phyloP scores from a whole-genome alignment of 2,329 filamentous ascomycete species.

The Coniosporium tulheliwenetii region DNA sequence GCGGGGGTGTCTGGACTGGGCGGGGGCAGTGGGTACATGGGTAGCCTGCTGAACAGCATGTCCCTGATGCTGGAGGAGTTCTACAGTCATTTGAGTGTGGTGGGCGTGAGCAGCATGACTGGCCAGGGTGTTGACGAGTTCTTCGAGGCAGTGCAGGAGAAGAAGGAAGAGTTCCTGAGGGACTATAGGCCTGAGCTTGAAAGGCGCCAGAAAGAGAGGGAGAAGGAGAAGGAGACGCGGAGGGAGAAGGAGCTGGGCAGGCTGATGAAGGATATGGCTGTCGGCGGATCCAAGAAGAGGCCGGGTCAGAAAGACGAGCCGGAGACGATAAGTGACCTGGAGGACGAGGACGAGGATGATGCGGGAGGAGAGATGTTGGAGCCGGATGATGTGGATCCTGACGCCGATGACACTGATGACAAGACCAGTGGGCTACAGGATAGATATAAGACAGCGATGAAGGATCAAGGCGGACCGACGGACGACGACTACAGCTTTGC shows the following conservation, averaged over 20 bases:
- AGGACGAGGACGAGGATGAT: constrained; percentile 38
- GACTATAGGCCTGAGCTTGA: constrained; percentile 92
- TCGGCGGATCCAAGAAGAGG: constrained; percentile 23
- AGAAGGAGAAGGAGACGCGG: constrained; percentile 54
- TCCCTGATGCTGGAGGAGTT: constrained; percentile 95
- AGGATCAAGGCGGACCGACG: constrained; percentile 27
- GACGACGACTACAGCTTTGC: constrained; percentile 10
- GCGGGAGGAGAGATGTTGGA: constrained; percentile 17
- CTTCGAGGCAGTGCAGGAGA: constrained; percentile 75
- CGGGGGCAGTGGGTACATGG: constrained; percentile 88
- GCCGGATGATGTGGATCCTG: constrained; percentile 24
- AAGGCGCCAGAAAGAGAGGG: constrained; percentile 56
- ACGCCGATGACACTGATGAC: constrained; percentile 40
- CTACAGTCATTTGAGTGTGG: constrained; percentile 83
- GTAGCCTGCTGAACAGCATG: constrained; percentile 91
- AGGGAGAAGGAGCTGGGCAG: constrained; percentile 74
- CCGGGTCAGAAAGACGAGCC: constrained; percentile 26
- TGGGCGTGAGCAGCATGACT: constrained; percentile 85
- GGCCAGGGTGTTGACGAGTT: constrained; percentile 87
- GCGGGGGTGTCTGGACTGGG: constrained; percentile 32
- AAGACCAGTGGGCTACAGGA: constrained; percentile 49
- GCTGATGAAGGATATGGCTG: constrained; percentile 86
- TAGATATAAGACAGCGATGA: constrained; percentile 63
- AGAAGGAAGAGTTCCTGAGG: constrained; percentile 71
- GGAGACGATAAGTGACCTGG: constrained; percentile 34